A percentile compares a stretch with the other conserved stretches of the same genome.
phyloP scores from a whole-genome alignment of 352 stramenopile species.

The Pythium chondricola region DNA sequence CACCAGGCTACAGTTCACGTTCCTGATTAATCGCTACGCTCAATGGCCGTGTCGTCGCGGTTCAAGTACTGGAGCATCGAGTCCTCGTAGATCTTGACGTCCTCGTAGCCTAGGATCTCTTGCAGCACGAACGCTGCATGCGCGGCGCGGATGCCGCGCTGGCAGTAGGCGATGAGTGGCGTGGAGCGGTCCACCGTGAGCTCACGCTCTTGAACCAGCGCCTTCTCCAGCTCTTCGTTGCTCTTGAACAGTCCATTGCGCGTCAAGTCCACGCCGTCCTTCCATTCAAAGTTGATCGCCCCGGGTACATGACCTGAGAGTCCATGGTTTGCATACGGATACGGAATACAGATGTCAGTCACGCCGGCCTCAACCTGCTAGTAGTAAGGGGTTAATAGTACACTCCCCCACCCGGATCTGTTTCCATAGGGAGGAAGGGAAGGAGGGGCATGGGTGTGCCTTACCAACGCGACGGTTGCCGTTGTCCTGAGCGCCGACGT shows the following conservation, averaged over 20 bases:
- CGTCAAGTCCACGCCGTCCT: slow-evolving; percentile 39
- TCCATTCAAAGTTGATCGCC: slow-evolving; percentile 73
- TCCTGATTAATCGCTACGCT: slow-evolving; percentile 24
- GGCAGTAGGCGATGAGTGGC: slow-evolving; percentile 70
- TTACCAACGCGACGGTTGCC: slow-evolving; percentile 30
- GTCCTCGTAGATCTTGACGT: slow-evolving; percentile 64
- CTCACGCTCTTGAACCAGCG: slow-evolving; percentile 29
- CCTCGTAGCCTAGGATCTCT: slow-evolving; percentile 42
- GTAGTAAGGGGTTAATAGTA: no score
- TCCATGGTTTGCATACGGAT: no score
- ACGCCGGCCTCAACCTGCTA: no score
- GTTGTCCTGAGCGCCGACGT: slow-evolving; percentile 27
- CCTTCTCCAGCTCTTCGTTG: slow-evolving; percentile 42
- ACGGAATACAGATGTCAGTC: no score
- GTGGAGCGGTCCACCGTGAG: slow-evolving; percentile 32
- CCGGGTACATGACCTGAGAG: slow-evolving; percentile 55
- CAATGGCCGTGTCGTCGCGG: slow-evolving; percentile 49
- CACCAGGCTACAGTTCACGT: no score
- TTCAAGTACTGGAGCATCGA: slow-evolving; percentile 82
- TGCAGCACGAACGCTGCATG: slow-evolving; percentile 67
- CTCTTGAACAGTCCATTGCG: slow-evolving; percentile 54
- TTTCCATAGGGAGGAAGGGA: no score
- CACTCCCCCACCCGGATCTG: no score
- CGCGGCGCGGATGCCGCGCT: slow-evolving; percentile 58
- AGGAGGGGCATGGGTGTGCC: no score